phyloP scores from a whole-genome alignment of 352 stramenopile genomes.

The Blastocystis sp. region DNA sequence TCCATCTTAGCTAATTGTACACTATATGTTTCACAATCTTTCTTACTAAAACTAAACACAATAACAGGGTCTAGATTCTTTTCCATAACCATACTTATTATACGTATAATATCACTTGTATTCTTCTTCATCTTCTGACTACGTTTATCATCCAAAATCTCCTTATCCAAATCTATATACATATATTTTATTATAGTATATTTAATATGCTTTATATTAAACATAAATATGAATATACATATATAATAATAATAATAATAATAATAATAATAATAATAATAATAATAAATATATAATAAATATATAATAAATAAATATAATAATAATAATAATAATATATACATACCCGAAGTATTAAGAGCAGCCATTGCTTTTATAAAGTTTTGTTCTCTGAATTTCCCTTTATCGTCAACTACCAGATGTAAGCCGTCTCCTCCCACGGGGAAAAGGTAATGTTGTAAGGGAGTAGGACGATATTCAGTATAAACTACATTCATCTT shows the following conservation, averaged over 20 bases:
- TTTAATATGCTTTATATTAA: too few relatives aligned
- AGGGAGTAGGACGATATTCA: slow-evolving; percentile 86
- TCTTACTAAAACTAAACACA: slow-evolving; percentile 97
- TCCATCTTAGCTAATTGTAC: slow-evolving; percentile 49
- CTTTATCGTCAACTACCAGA: slow-evolving; percentile 95
- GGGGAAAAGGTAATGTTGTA: slow-evolving; percentile 98
- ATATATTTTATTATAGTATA: too few relatives aligned
- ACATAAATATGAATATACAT: too few relatives aligned
- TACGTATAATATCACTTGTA: slow-evolving; percentile 79
- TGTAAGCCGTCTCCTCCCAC: slow-evolving; percentile 78
- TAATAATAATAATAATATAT: too few relatives aligned
- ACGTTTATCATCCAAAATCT: slow-evolving; percentile 58
- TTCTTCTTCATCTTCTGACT: slow-evolving; percentile 51
- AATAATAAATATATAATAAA: too few relatives aligned
- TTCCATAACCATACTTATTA: slow-evolving; percentile 93
- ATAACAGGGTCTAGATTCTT: slow-evolving; percentile 82
- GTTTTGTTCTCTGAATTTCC: slow-evolving; percentile 87
- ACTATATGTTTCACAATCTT: slow-evolving; percentile 73
- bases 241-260: too few relatives aligned
- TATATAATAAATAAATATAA: too few relatives aligned
- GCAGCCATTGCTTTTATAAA: slow-evolving; percentile 73
- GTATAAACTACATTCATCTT: slow-evolving; percentile 99
- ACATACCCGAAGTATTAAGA: slow-evolving; percentile 44
- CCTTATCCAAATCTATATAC: slow-evolving; percentile 46
- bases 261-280: too few relatives aligned